Evolutionary conservation across 1,284 basidiomycete genomes (phyloP).

Genomic region (Pyrrhoderma lamaoense): DNA sequence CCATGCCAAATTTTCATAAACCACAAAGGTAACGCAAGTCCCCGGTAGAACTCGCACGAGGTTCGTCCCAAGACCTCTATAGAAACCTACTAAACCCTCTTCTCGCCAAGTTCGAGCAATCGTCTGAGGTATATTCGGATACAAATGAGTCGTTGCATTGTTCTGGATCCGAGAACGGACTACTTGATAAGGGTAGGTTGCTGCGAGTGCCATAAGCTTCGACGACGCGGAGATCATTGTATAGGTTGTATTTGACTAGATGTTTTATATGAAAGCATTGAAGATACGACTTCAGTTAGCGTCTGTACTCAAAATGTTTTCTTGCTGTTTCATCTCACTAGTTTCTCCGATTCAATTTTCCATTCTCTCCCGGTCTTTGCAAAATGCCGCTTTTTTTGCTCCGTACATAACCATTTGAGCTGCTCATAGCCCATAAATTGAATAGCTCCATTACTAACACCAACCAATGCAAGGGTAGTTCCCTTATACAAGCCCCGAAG

Average conservation of each 20-base stretch:
- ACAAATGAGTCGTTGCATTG: slow-evolving; percentile 53
- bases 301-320: too few relatives aligned
- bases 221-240: slow-evolving; percentile 88
- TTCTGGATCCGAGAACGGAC: slow-evolving; percentile 90
- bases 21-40: slow-evolving; percentile 97
- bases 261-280: too few relatives aligned
- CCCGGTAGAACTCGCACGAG: slow-evolving; percentile 93
- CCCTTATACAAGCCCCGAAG: slow-evolving; percentile 80
- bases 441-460: slow-evolving; percentile 92
- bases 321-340: slow-evolving; percentile 46
- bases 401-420: slow-evolving; percentile 86
- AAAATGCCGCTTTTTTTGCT: slow-evolving; percentile 59
- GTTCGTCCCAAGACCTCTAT: slow-evolving; percentile 94
- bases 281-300: too few relatives aligned
- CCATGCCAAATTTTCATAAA: slow-evolving; percentile 95
- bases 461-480: slow-evolving; percentile 83
- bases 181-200: slow-evolving; percentile 98
- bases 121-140: slow-evolving; percentile 77
- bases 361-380: slow-evolving; percentile 53
- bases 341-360: slow-evolving; percentile 71
- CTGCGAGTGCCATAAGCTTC: slow-evolving; percentile 77
- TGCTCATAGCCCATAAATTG: slow-evolving; percentile 98
- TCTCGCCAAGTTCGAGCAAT: slow-evolving; percentile 74
- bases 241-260: slow-evolving; percentile 86
- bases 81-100: slow-evolving; percentile 85